Evolutionary conservation across 306 rosid species (phyloP).

Genomic region (Prinsepia uniflora): DNA sequence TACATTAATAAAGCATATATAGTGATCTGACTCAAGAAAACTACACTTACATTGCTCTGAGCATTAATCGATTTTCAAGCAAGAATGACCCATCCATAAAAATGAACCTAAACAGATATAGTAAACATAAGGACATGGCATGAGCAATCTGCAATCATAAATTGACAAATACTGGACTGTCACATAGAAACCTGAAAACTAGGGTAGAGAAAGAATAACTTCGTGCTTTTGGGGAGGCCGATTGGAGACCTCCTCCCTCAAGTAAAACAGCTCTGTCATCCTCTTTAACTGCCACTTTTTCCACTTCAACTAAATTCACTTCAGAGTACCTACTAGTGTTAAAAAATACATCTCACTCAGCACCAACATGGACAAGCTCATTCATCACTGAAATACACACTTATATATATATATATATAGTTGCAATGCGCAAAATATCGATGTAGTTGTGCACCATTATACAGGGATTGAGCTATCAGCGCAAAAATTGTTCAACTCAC

Average conservation of each 20-base stretch:
- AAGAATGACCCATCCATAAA: slow-evolving; percentile 73
- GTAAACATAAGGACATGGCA: slow-evolving; percentile 2
- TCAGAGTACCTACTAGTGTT: slow-evolving; percentile 65
- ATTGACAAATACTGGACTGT: slow-evolving; percentile 13
- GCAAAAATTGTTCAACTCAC: slow-evolving; percentile 41
- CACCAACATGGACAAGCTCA: neutral
- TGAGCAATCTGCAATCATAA: slow-evolving; percentile 30
- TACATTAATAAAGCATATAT: slow-evolving; percentile 5
- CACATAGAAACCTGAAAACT: slow-evolving; percentile 50
- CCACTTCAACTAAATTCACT: slow-evolving; percentile 55
- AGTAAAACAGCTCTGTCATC: slow-evolving; percentile 66
- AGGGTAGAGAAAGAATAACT: slow-evolving; percentile 41
- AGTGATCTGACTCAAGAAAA: slow-evolving; percentile 8
- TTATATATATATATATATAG: neutral
- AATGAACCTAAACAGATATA: slow-evolving; percentile 54
- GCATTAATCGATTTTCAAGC: slow-evolving; percentile 79
- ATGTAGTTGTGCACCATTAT: neutral
- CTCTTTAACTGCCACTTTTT: slow-evolving; percentile 48
- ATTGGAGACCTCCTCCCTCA: slow-evolving; percentile 63
- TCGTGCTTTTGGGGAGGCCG: slow-evolving; percentile 60
- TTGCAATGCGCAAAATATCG: neutral
- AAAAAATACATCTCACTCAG: slow-evolving; percentile 26
- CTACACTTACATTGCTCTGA: slow-evolving; percentile 84
- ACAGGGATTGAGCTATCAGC: neutral
- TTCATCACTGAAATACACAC: neutral